These are phyloP conservation scores for Taiwanofungus camphoratus DNA, from an alignment of 1,284 basidiomycete genomes.

Conservation along the genomic window DNA sequence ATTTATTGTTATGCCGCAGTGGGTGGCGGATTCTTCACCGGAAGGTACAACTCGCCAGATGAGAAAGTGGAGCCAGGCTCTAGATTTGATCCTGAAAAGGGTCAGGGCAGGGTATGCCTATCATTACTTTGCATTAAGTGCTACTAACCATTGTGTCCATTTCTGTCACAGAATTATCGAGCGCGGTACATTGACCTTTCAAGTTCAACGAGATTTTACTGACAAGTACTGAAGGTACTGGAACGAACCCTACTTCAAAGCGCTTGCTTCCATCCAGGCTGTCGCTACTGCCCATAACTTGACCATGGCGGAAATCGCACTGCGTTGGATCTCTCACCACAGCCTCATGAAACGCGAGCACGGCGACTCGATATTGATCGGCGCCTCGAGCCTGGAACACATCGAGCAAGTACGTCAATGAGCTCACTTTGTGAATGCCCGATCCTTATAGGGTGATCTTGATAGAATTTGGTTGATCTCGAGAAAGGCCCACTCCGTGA, in stretches of 20 bases:
- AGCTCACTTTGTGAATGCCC: not conserved
- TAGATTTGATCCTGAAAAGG: constrained; percentile 33
- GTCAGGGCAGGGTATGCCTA: constrained; percentile 27
- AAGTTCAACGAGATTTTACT: no score
- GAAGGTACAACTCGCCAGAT: constrained; percentile 26
- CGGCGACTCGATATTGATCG: constrained; percentile 47
- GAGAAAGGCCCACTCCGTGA: constrained; percentile 54
- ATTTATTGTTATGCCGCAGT: constrained; percentile 28
- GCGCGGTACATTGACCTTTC: no score
- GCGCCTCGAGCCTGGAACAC: constrained; percentile 44
- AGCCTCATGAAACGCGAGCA: constrained; percentile 40
- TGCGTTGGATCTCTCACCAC: constrained; percentile 51
- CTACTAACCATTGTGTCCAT: no score
- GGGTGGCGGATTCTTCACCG: constrained; percentile 36
- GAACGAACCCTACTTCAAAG: constrained; percentile 46
- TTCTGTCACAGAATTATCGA: not conserved
- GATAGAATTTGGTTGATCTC: constrained; percentile 45
- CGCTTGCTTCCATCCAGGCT: constrained; percentile 33
- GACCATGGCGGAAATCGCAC: constrained; percentile 43
- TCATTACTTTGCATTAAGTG: no score
- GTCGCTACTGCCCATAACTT: constrained; percentile 37
- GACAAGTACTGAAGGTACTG: constrained; percentile 31
- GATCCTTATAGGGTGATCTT: not conserved
- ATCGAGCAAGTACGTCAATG: constrained; percentile 35
- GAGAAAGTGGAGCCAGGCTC: constrained; percentile 31